Conservation (phyloP, 2,329 filamentous ascomycete genomes). For the Xylaria sp. region DNA sequence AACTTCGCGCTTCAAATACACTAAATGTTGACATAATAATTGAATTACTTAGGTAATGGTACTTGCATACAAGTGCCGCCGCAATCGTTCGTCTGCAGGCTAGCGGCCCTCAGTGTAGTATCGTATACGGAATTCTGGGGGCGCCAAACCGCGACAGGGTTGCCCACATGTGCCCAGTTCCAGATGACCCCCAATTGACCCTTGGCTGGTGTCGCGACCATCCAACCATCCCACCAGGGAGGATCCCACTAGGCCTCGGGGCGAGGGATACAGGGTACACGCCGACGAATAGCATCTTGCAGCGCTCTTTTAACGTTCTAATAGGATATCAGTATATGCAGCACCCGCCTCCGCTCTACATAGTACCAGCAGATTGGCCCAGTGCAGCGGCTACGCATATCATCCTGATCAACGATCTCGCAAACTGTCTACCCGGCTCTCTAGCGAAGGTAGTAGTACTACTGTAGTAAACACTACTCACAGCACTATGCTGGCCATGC, state of each 20-base stretch:
- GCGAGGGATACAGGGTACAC: conserved; percentile 41
- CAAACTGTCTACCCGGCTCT: conserved; percentile 18
- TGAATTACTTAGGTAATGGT: not conserved
- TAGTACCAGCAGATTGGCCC: conserved; percentile 58
- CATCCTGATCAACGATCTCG: conserved; percentile 32
- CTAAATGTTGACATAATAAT: conserved; percentile 1
- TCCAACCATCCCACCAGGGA: conserved; percentile 48
- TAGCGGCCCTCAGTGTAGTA: not conserved
- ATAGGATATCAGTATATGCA: conserved; percentile 57
- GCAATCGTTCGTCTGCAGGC: conserved; percentile 8
- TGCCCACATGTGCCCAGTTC: conserved; percentile 36
- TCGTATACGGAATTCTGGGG: conserved; percentile 23
- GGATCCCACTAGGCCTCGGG: conserved; percentile 35
- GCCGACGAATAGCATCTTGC: conserved; percentile 52
- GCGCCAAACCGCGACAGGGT: conserved; percentile 34
- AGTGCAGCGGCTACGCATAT: conserved; percentile 47
- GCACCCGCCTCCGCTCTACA: conserved; percentile 50
- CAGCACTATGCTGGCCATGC: conserved; percentile 2
- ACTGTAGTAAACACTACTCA: not conserved
- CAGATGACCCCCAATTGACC: conserved; percentile 34
- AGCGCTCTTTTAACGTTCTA: conserved; percentile 49
- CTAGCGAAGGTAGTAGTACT: not conserved
- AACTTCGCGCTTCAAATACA: not conserved
- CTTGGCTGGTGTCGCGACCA: conserved; percentile 37
- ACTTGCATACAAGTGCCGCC: not conserved